phyloP scores from a whole-genome alignment of 139 green algal genomes.

The Gonium pectorale region DNA sequence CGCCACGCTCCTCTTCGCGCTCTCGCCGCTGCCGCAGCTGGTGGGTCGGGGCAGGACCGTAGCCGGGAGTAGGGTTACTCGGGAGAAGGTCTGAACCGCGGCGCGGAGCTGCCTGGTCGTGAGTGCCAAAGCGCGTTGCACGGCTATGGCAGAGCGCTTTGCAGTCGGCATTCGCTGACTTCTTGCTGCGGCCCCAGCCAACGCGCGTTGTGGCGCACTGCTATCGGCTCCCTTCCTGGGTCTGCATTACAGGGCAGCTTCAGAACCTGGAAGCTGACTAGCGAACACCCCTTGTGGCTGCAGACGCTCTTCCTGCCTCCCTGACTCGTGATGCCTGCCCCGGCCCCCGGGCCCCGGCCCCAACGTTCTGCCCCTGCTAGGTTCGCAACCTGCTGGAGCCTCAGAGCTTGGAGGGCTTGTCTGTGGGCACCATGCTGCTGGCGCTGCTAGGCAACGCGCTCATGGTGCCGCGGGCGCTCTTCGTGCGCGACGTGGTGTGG shows the following conservation, averaged over 20 bases:
- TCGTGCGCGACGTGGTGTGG: conserved; percentile 87
- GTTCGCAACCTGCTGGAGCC: conserved; percentile 82
- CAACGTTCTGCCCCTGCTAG: conserved; percentile 33
- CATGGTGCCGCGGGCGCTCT: conserved; percentile 91
- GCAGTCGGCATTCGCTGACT: no score
- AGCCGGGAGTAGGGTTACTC: no score
- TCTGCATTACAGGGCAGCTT: no score
- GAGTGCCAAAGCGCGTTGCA: no score
- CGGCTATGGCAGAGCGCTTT: no score
- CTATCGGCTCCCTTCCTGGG: no score
- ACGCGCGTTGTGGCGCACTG: no score
- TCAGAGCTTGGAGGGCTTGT: conserved; percentile 71
- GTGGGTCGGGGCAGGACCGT: conserved; percentile 52
- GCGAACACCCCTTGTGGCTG: no score
- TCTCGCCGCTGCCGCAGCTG: conserved; percentile 71
- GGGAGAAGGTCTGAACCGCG: no score
- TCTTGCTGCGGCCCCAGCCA: no score
- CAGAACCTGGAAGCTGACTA: no score
- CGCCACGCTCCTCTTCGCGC: conserved; percentile 69
- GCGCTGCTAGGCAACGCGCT: conserved; percentile 86
- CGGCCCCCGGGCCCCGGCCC: background rate
- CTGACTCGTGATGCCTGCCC: background rate
- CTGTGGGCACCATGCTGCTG: conserved; percentile 82
- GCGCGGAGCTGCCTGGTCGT: no score
- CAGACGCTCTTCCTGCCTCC: background rate